Evolutionary conservation across 805 yeast species (phyloP), one percentile per base, ranked within the genome.

Genomic region (Clavispora phyllophila): DNA sequence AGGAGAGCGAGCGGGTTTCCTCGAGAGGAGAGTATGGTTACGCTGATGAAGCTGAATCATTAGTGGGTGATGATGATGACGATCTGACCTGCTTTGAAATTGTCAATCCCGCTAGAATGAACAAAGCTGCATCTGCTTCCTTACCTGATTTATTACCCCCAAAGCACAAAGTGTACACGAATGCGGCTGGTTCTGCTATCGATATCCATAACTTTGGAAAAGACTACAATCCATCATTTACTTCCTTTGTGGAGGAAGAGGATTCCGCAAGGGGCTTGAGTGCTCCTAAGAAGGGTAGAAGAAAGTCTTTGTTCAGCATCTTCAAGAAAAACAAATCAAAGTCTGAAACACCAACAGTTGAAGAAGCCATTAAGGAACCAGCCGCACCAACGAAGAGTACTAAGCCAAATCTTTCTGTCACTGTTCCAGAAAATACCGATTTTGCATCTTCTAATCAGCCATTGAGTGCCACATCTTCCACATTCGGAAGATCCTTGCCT

Each of bases 181-280:
- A 46, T 35, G 42, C 53, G 44, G 50, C 53, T 36, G 73, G 72
- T 3, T 68, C 74, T 28, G 66, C 64, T 6, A 56, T 70, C 36
- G 71, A 70, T 53, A 57, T 70, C 20, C 44, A 57, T 24, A 65
- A 68, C 44, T 70, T 70, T 50, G 75, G 75, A 17, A 63, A 61
- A 41, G 54, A 46, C 40, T 54, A 68, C 51, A 59, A 60, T 43
- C 75, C 75, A 4, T 57, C 70, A 2, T 70, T 70, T 43, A 36
- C 39, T 5, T 37, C 45, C 19, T 20, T 29, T n/a, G 25, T 40
- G 28, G 44, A 42, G 13, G 33, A 9, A 29, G 20, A 29, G 23
- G 5, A 5, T 17, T 15, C 12, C 12, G 20, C 33, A 17, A 9
- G 4, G 19, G 8, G 18, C n/a, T 13, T 18, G 6, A 52, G 55